Evolutionary conservation across 371 early-diverging fungal species (phyloP).

Genomic region (Mortierella sp.): DNA sequence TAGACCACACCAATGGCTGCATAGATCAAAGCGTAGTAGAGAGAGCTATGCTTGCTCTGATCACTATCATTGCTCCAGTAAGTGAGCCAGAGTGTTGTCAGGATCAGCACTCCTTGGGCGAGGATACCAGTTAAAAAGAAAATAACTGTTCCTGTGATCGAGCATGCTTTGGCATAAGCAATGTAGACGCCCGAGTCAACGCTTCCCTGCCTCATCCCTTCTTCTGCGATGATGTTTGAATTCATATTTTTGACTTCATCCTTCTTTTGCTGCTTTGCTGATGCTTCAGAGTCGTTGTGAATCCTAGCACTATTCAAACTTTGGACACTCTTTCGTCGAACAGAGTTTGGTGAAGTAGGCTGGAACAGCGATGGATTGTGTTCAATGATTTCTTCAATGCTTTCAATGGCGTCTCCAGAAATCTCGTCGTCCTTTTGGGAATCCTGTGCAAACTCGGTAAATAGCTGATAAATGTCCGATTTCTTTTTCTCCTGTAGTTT

Average conservation of each 20-base stretch:
- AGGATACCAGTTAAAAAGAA: constrained; percentile 67
- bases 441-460: constrained; percentile 56
- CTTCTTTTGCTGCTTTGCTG: constrained; percentile 13
- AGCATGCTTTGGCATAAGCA: constrained; percentile 83
- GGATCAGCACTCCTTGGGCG: constrained; percentile 59
- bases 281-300: constrained; percentile 63
- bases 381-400: constrained; percentile 52
- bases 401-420: constrained; percentile 25
- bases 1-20: constrained; percentile 81
- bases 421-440: constrained; percentile 39
- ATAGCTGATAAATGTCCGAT: constrained; percentile 66
- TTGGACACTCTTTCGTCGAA: constrained; percentile 54
- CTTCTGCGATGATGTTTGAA: constrained; percentile 70
- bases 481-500: constrained; percentile 72
- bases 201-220: constrained; percentile 83
- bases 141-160: constrained; percentile 59
- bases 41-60: constrained; percentile 51
- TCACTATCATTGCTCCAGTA: constrained; percentile 72
- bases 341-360: constrained; percentile 49
- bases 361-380: constrained; percentile 54
- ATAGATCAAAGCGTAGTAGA: constrained; percentile 81
- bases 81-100: constrained; percentile 73
- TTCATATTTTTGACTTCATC: constrained; percentile 47
- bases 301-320: constrained; percentile 57
- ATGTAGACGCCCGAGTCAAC: constrained; percentile 79